These are phyloP conservation scores for Aspergillus biplanus DNA, from an alignment of 495 filamentous ascomycete species.

Conservation along the genomic window DNA sequence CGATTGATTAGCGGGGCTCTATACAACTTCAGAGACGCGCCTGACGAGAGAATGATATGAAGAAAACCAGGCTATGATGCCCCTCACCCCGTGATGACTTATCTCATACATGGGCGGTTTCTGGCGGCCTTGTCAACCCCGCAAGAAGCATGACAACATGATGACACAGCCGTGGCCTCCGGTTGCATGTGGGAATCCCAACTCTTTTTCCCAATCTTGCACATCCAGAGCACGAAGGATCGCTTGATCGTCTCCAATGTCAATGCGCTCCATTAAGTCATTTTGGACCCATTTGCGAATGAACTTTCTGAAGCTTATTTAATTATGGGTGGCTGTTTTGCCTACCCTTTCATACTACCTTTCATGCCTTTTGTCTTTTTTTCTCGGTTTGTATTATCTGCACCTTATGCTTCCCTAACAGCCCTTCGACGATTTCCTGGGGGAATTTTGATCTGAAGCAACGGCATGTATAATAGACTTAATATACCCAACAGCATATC, in stretches of 20 bases:
- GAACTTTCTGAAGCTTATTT: constrained; percentile 17
- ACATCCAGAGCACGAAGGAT: constrained; percentile 7
- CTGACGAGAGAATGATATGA: constrained; percentile 21
- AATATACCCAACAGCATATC: constrained; percentile 51
- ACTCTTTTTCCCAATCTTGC: constrained; percentile 11
- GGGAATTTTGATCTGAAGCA: constrained; percentile 33
- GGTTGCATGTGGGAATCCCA: constrained; percentile 22
- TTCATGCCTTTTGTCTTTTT: constrained; percentile 17
- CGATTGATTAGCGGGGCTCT: constrained; percentile 18
- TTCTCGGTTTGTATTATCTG: constrained; percentile 12
- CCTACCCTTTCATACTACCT: neutral
- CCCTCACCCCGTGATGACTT: constrained; percentile 16
- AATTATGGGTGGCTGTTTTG: constrained; percentile 13
- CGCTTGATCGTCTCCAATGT: constrained; percentile 16
- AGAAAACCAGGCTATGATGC: constrained; percentile 11
- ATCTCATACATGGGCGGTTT: constrained; percentile 18
- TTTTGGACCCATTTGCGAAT: constrained; percentile 9
- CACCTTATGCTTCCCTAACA: constrained; percentile 22
- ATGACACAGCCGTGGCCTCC: constrained; percentile 17
- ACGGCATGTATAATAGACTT: constrained; percentile 52
- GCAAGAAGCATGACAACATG: constrained; percentile 25
- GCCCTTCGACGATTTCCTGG: constrained; percentile 20
- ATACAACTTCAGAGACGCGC: constrained; percentile 14
- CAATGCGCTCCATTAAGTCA: constrained; percentile 21
- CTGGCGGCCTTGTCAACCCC: constrained; percentile 21